Percentiles rank a stretch among this genome's conserved stretches.
Evolutionary conservation across 2,329 filamentous ascomycete species (phyloP).

Genomic region (Colletotrichum karsti): DNA sequence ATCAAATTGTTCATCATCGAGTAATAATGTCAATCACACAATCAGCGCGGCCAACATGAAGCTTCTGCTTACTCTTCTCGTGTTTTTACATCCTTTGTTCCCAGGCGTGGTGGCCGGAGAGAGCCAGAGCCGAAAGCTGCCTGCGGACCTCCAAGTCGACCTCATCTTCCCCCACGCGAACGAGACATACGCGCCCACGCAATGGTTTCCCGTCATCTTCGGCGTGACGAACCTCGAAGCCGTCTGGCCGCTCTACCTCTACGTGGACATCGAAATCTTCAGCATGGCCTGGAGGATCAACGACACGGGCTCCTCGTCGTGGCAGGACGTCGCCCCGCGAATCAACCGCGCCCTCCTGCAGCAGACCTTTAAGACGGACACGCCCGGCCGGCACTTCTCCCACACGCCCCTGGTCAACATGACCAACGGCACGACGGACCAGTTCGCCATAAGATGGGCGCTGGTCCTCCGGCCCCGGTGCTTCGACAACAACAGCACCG

Average conservation of each 20-base stretch:
- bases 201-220: constrained; percentile 35
- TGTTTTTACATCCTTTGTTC: too few relatives aligned
- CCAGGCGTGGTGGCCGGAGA: too few relatives aligned
- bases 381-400: background rate
- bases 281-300: background rate
- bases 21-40: too few relatives aligned
- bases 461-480: background rate
- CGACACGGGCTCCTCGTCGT: background rate
- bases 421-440: background rate
- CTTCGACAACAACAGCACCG: background rate
- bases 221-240: constrained; percentile 32
- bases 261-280: background rate
- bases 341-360: too few relatives aligned
- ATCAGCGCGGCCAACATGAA: too few relatives aligned
- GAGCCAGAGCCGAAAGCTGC: background rate
- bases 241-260: constrained; percentile 7
- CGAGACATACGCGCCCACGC: constrained; percentile 34
- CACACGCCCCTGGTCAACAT: background rate
- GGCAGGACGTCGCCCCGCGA: background rate
- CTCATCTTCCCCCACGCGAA: constrained; percentile 37
- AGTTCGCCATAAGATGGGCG: background rate
- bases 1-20: too few relatives aligned
- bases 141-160: constrained; percentile 23
- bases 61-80: too few relatives aligned
- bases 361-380: too few relatives aligned